A percentile compares a stretch with the other conserved stretches of the same genome.
Conservation (phyloP, 768 basidiomycete species). For the Neoboletus subvelutipes region DNA sequence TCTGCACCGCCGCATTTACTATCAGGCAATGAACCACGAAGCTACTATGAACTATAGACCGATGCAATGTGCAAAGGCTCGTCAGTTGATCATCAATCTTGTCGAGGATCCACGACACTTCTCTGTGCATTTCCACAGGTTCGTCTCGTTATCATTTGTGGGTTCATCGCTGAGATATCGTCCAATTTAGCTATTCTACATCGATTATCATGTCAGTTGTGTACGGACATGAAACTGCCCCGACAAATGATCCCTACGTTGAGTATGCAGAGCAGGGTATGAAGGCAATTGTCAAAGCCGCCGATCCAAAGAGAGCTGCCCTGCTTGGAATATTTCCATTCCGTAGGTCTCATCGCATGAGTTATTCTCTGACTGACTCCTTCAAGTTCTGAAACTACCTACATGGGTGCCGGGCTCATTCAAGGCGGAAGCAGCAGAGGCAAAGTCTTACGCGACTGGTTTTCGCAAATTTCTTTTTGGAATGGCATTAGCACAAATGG, state of each 20-base stretch:
- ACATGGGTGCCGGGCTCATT: constrained; percentile 28
- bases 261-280: constrained; percentile 18
- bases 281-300: constrained; percentile 17
- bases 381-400: constrained; percentile 25
- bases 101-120: constrained; percentile 29
- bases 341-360: constrained; percentile 15
- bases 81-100: constrained; percentile 34
- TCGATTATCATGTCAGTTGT: constrained; percentile 28
- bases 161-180: neutral
- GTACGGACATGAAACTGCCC: constrained; percentile 24
- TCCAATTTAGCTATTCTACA: constrained; percentile 23
- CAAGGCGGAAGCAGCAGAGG: constrained; percentile 18
- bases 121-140: constrained; percentile 26
- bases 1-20: constrained; percentile 32
- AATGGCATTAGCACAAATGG: constrained; percentile 25
- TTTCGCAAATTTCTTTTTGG: constrained; percentile 23
- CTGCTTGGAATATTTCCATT: constrained; percentile 27
- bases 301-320: constrained; percentile 21
- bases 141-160: constrained; percentile 4
- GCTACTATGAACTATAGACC: constrained; percentile 31
- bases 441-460: constrained; percentile 15
- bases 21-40: constrained; percentile 34
- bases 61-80: constrained; percentile 34
- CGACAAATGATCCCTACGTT: constrained; percentile 23
- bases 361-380: neutral